Base-by-base conservation (phyloP, 2,329 filamentous ascomycete species). In the Metarhizium sp. region DNA sequence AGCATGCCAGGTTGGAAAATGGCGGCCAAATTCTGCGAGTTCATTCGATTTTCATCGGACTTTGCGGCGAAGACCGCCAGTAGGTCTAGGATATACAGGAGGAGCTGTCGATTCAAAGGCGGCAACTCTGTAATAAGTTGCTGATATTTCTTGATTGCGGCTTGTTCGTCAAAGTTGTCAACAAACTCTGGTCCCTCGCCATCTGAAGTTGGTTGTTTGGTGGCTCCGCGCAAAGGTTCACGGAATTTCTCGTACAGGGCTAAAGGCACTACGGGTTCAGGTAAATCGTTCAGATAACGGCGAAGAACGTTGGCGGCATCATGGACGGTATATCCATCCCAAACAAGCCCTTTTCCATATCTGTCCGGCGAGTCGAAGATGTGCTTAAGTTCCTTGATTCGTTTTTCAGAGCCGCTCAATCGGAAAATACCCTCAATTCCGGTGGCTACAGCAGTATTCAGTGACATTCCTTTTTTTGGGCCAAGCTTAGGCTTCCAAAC, bases 1-100 rank as follows among this genome's bases (percentile, higher is more conserved):
- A 99, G 80, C 74, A 99, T 88, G 55, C 94, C 94, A 0, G 94
- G 94, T 69, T 99, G 94, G 69, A 99, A 99, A 66, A 99, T 99
- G 55, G 94, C 92, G 10, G 94, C 90, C 49, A 99, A 75, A 67
- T 99, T 99, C 63, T 88, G 86, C 4, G 92, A 92, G 14, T 87
- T 95, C 92, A 99, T 99, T 61, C 94, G 88, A 70, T 99, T 99
- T 65, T 95, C 82, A 62, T 97, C 92, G 0, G 92, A 88, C 73
- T 99, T 99, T 62, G 92, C 94, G 5, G 94, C 92, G 66, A 99
- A 99, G 16, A 99, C 94, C 2, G 94, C 94, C 29, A 99, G 82
- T 13, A 99, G 78, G 71, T 99, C 94, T 45, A 99, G 81, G 55
- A 99, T 95, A 69, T 99, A 99, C 25, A 99, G 82, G 14, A 99